Conservation (phyloP, 371 early-diverging fungal species). For the Mucor circinelloides region DNA sequence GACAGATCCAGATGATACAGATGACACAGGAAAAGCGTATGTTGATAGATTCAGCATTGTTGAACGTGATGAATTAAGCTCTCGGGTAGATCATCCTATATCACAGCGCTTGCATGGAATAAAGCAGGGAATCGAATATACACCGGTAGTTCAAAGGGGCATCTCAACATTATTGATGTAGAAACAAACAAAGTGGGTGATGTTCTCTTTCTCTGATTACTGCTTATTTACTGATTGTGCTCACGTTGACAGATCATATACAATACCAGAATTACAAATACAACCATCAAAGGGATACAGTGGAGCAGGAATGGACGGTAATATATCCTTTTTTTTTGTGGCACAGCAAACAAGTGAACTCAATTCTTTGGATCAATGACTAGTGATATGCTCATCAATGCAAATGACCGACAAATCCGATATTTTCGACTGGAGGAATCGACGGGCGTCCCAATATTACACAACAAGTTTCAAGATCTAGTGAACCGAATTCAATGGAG, state of each 20-base stretch:
- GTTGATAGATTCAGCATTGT: neutral
- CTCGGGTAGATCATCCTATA: conserved; percentile 21
- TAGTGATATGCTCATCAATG: conserved; percentile 75
- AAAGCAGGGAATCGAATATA: conserved; percentile 69
- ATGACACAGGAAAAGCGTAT: conserved; percentile 9
- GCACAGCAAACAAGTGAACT: neutral
- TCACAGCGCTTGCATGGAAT: conserved; percentile 46
- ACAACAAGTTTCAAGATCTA: conserved; percentile 84
- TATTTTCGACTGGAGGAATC: conserved; percentile 54
- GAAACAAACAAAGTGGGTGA: conserved; percentile 52
- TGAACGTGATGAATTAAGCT: neutral
- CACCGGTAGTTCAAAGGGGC: conserved; percentile 73
- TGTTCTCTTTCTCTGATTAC: neutral
- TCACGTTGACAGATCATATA: conserved; percentile 28
- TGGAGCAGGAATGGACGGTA: conserved; percentile 61
- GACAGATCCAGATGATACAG: conserved; percentile 28
- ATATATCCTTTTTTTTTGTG: neutral
- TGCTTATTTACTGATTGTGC: neutral
- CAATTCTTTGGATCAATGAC: neutral
- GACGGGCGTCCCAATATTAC: conserved; percentile 49
- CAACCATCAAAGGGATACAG: conserved; percentile 67
- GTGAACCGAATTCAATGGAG: conserved; percentile 90
- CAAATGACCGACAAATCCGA: conserved; percentile 75
- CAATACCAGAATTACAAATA: conserved; percentile 48
- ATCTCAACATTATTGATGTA: conserved; percentile 61